phyloP scores from a whole-genome alignment of 805 yeast species.

The Metschnikowia orientalis region DNA sequence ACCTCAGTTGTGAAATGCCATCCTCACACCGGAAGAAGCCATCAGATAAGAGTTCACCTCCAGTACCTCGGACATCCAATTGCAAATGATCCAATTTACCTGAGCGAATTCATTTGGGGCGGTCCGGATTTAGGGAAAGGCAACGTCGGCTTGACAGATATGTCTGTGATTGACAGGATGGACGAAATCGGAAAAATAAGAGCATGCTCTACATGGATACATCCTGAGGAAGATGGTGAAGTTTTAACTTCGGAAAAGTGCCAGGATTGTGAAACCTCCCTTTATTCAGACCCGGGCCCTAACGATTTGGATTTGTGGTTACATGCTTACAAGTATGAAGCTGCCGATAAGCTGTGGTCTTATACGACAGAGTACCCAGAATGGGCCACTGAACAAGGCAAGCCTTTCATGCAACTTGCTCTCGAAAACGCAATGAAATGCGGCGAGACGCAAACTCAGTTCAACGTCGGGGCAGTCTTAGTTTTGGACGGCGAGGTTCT shows the following conservation, averaged over 20 bases:
- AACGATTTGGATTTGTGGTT: slow-evolving; percentile 85
- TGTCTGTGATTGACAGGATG: slow-evolving; percentile 44
- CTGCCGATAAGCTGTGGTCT: slow-evolving; percentile 57
- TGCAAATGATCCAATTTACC: slow-evolving; percentile 87
- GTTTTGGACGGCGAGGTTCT: slow-evolving; percentile 57
- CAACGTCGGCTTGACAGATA: slow-evolving; percentile 44
- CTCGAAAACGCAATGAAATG: slow-evolving; percentile 75
- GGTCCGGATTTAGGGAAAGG: slow-evolving; percentile 54
- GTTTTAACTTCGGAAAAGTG: slow-evolving; percentile 56
- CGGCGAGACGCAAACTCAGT: slow-evolving; percentile 78
- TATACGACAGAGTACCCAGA: slow-evolving; percentile 73
- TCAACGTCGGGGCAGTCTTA: slow-evolving; percentile 89
- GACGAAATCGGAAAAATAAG: slow-evolving; percentile 67
- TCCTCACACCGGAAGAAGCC: slow-evolving; percentile 92
- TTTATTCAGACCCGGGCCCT: slow-evolving; percentile 85
- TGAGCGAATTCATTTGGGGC: slow-evolving; percentile 82
- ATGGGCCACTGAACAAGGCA: slow-evolving; percentile 69
- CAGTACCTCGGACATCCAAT: slow-evolving; percentile 88
- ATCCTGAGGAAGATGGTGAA: slow-evolving; percentile 63
- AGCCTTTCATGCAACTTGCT: slow-evolving; percentile 68
- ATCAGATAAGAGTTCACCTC: slow-evolving; percentile 90
- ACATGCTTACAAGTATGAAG: slow-evolving; percentile 81
- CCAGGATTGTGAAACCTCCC: slow-evolving; percentile 58
- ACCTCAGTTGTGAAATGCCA: slow-evolving; percentile 74
- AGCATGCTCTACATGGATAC: slow-evolving; percentile 65